Conservation (phyloP, 257 asterid species). For the Nicotiana obtusifolia region DNA sequence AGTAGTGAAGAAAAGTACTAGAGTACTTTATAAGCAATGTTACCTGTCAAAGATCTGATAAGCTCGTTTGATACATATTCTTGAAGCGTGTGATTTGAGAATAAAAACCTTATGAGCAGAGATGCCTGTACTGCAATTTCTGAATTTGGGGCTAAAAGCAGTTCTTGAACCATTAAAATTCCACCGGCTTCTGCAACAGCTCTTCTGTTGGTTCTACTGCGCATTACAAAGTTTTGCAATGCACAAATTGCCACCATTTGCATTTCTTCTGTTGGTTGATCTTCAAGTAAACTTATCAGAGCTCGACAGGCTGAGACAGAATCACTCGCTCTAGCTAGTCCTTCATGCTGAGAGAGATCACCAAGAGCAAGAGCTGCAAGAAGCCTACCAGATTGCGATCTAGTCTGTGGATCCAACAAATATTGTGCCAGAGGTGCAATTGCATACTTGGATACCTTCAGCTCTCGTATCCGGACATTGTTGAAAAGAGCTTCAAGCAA, state of each 20-base stretch:
- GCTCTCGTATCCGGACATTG: constrained; percentile 54
- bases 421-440: constrained; percentile 85
- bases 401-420: constrained; percentile 81
- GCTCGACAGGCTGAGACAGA: constrained; percentile 81
- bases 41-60: constrained; percentile 77
- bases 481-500: constrained; percentile 70
- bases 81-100: constrained; percentile 87
- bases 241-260: constrained; percentile 75
- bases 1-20: background rate
- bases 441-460: constrained; percentile 72
- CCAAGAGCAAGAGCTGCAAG: constrained; percentile 85
- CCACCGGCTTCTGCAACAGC: constrained; percentile 90
- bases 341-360: constrained; percentile 85
- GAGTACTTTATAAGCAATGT: constrained; percentile 5
- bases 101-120: constrained; percentile 56
- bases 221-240: constrained; percentile 72
- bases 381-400: constrained; percentile 58
- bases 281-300: constrained; percentile 52
- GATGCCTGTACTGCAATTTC: constrained; percentile 69
- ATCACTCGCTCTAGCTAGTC: constrained; percentile 72
- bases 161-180: constrained; percentile 63
- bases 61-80: constrained; percentile 78
- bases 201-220: constrained; percentile 81
- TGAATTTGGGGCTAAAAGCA: constrained; percentile 50
- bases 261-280: constrained; percentile 77